Evolutionary conservation across 1,284 basidiomycete genomes (phyloP), one percentile per base, ranked within the genome.

Genomic region (Tilletia horrida): DNA sequence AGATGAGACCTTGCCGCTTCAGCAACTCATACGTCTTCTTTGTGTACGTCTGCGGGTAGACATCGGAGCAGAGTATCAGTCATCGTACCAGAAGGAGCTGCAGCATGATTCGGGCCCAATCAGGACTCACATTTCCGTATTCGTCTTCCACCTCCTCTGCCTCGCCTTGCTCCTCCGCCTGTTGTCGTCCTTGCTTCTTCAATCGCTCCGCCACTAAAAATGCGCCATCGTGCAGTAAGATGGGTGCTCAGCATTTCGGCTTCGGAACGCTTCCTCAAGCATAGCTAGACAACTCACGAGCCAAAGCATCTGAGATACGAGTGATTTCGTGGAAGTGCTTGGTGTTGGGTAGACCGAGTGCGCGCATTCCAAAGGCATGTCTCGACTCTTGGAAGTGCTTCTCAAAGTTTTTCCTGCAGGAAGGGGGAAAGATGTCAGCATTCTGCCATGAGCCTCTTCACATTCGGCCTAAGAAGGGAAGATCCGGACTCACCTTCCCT

Each of bases 241-340:
- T n/a, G n/a, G n/a, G n/a, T n/a, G n/a, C n/a, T n/a, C n/a, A n/a
- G n/a, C n/a, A n/a, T n/a, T n/a, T n/a, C n/a, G n/a, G n/a, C n/a
- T n/a, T n/a, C n/a, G n/a, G n/a, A n/a, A n/a, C n/a, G n/a, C n/a
- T n/a, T n/a, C n/a, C n/a, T n/a, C n/a, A n/a, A n/a, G n/a, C n/a
- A n/a, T n/a, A n/a, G n/a, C n/a, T n/a, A n/a, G n/a, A 2, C 23
- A 2, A 87, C 91, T 77, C 80, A 95, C 93, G 85, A 59, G 93
- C 88, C 69, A 97, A 87, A 0, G 94, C 96, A 84, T 99, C 96
- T 76, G 93, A 90, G 73, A 99, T 99, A 64, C 90, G 88, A 23
- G 94, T 98, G 71, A 99, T 97, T 83, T 97, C 95, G 78, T 96
- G 92, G 85, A 98, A 99, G 83, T 99, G 96, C 82, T 95, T 95